A percentile compares a stretch with the other conserved stretches of the same genome.
phyloP scores from a whole-genome alignment of 768 basidiomycete genomes.

The Hydnum rufescens region DNA sequence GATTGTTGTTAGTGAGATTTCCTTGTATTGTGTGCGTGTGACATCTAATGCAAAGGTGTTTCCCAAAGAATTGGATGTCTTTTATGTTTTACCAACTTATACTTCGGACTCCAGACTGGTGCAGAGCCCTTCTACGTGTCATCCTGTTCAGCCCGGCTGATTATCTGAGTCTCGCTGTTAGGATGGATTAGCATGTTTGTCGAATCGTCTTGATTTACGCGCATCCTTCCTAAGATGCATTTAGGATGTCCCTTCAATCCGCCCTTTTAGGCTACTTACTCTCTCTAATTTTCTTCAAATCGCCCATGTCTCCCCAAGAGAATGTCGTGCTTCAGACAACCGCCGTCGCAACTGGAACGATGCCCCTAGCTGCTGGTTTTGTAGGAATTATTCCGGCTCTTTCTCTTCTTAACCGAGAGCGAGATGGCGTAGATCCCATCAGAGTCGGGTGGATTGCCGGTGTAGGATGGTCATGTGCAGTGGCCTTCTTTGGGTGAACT shows the following conservation, averaged over 20 bases:
- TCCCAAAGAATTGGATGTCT: conserved; percentile 82
- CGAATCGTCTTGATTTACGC: conserved; percentile 13
- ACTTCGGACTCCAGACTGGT: conserved; percentile 72
- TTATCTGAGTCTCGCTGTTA: not conserved
- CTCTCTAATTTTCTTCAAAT: conserved; percentile 43
- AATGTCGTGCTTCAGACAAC: conserved; percentile 90
- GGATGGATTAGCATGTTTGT: conserved; percentile 64
- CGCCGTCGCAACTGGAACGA: conserved; percentile 82
- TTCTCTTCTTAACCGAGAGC: conserved; percentile 45
- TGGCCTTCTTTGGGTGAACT: conserved; percentile 79
- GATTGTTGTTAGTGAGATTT: too few species aligned
- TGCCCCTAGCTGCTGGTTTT: conserved; percentile 74
- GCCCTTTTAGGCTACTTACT: conserved; percentile 81
- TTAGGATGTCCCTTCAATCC: conserved; percentile 89
- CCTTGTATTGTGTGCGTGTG: too few species aligned
- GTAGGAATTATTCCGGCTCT: conserved; percentile 90
- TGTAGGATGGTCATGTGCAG: conserved; percentile 70
- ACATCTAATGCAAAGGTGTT: too few species aligned
- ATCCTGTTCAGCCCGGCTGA: not conserved
- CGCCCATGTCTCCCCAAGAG: conserved; percentile 71
- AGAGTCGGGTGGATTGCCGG: conserved; percentile 52
- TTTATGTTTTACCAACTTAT: conserved; percentile 83
- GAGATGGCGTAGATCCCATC: conserved; percentile 63
- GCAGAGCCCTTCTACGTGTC: not conserved
- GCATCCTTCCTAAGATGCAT: conserved; percentile 11